phyloP scores from a whole-genome alignment of 2,329 filamentous ascomycete species.

The Colletotrichum acutatum region DNA sequence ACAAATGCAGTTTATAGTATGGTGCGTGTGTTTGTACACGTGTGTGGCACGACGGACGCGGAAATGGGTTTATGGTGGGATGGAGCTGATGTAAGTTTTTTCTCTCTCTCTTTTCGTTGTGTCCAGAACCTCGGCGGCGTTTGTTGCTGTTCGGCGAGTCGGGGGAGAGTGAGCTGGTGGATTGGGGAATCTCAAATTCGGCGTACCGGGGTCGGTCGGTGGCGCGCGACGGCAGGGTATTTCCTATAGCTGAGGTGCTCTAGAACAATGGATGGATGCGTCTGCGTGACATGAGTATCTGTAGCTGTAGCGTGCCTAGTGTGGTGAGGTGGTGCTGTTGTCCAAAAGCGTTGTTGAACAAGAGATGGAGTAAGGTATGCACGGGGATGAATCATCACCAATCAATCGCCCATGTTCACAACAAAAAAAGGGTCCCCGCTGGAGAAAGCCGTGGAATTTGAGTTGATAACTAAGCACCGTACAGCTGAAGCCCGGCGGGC shows the following conservation, averaged over 20 bases:
- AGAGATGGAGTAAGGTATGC: background rate
- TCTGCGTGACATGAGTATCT: background rate
- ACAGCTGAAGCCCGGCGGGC: background rate
- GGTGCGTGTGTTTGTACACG: background rate
- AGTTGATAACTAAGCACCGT: conserved; percentile 26
- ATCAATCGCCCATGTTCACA: background rate
- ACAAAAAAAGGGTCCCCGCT: background rate
- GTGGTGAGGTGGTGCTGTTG: background rate
- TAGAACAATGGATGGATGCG: background rate
- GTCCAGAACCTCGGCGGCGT: background rate
- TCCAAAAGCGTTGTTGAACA: background rate
- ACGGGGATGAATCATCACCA: conserved; percentile 33
- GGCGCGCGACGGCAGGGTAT: background rate
- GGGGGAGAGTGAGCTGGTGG: background rate
- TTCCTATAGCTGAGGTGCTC: background rate
- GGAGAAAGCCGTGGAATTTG: conserved; percentile 26
- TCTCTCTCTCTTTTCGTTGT: background rate
- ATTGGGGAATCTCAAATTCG: background rate
- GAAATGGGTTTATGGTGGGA: conserved; percentile 6
- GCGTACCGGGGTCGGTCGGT: background rate
- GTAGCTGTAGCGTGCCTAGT: too few species aligned
- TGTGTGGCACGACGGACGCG: background rate
- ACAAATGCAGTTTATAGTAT: conserved; percentile 23
- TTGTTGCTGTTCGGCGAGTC: background rate
- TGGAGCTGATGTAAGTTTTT: conserved; percentile 21